Evolutionary conservation across 2,329 filamentous ascomycete species (phyloP), one percentile per base, ranked within the genome.

Genomic region (Colletotrichum musicola): DNA sequence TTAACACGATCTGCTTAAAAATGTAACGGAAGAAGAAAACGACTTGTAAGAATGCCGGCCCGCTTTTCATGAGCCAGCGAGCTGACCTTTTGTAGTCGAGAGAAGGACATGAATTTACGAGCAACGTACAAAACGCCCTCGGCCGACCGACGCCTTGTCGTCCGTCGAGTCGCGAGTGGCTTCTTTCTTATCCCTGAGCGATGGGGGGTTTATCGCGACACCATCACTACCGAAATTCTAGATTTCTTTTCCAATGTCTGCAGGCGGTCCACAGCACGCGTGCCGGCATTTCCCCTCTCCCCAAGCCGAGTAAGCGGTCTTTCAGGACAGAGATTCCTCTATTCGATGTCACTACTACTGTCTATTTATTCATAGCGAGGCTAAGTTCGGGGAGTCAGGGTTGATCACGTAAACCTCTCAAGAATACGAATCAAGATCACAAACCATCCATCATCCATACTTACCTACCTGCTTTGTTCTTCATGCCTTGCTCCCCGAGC

Each of bases 41-140:
- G 51, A 64, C 20, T 49, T 60, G 66, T 69, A 61, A 61, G 62
- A 6, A 46, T 3, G 40, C 40, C 40, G 40, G 40, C 40, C 40
- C 40, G 22, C 50, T 53, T 20, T 27, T 13, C 9, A 51, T 22
- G 25, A 20, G 49, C 10, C 4, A 40, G 5, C 16, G 49, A 27
- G 22, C 49, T 51, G 49, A 51, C 49, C 20, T n/a, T n/a, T 49
- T 13, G 18, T 6, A 16, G 20, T 14, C 12, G 13, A 27, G 18
- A 61, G 49, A 35, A 30, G 59, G 35, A 54, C 27, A 54, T 54
- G 59, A 44, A 62, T 62, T 62, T 20, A 42, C 40, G 40, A 42
- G 40, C 40, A 42, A 42, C 40, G 40, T 42, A 22, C 16, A 49
- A 22, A 10, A n/a, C 18, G 7, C 30, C 30, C 30, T 35, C 30